A percentile compares a stretch with the other conserved stretches of the same genome.
Evolutionary conservation across 2,329 filamentous ascomycete genomes (phyloP).

Genomic region (Xylaria sp.): DNA sequence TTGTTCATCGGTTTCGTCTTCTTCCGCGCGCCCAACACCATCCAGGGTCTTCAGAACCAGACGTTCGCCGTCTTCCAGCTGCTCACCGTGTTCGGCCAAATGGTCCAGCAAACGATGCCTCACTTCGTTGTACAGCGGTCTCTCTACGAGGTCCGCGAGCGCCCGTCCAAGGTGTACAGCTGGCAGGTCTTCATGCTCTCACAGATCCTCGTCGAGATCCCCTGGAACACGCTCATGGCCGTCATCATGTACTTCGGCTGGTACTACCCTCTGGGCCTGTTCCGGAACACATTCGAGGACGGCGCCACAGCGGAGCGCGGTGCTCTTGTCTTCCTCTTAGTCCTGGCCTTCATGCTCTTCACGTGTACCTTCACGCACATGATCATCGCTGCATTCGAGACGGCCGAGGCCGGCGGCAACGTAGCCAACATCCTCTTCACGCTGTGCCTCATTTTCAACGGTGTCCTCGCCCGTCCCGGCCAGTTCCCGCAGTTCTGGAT

Average conservation of each 20-base stretch:
- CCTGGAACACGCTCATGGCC: conserved; percentile 82
- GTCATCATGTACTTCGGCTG: conserved; percentile 82
- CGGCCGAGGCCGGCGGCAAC: conserved; percentile 79
- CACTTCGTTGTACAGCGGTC: conserved; percentile 85
- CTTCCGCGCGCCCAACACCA: conserved; percentile 74
- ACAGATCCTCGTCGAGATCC: conserved; percentile 85
- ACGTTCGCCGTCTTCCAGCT: conserved; percentile 89
- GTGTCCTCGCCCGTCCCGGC: conserved; percentile 72
- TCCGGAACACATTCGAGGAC: conserved; percentile 72
- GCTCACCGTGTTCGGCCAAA: conserved; percentile 81
- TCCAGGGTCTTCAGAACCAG: conserved; percentile 85
- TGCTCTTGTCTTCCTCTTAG: conserved; percentile 80
- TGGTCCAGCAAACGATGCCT: conserved; percentile 84
- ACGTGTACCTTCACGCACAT: conserved; percentile 83
- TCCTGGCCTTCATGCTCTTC: conserved; percentile 81
- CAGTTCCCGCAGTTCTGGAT: conserved; percentile 79
- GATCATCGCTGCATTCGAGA: conserved; percentile 78
- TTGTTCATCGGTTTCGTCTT: conserved; percentile 88
- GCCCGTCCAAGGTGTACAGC: conserved; percentile 83
- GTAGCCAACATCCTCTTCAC: conserved; percentile 80
- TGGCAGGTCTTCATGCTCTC: conserved; percentile 88
- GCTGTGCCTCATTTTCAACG: conserved; percentile 78
- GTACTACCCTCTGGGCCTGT: conserved; percentile 87
- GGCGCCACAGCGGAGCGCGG: conserved; percentile 74
- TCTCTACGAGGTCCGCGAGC: conserved; percentile 85